phyloP scores from a whole-genome alignment of 108 stramenopile species.

The Nannochloropsis salina region DNA sequence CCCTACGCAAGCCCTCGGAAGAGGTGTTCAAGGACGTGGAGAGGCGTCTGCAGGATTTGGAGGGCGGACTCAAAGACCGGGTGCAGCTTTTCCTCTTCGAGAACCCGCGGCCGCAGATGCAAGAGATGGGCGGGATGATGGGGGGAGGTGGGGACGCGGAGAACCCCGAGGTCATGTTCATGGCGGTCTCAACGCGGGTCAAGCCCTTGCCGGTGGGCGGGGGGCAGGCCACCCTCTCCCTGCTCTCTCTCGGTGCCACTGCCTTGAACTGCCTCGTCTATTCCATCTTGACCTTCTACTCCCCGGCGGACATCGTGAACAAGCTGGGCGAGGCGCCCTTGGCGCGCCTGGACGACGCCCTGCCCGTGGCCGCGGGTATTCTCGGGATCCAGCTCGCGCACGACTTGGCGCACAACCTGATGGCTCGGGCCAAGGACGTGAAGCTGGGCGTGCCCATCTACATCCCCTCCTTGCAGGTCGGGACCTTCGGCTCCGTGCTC shows the following conservation, averaged over 20 bases:
- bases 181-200: background rate
- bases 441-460: conserved; percentile 38
- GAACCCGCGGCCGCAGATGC: conserved; percentile 34
- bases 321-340: background rate
- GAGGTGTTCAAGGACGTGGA: conserved; percentile 18
- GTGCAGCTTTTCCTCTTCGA: conserved; percentile 44
- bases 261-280: conserved; percentile 7
- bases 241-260: background rate
- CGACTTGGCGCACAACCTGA: conserved; percentile 34
- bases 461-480: conserved; percentile 40
- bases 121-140: conserved; percentile 13
- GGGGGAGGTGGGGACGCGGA: background rate
- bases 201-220: background rate
- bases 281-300: background rate
- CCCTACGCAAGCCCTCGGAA: conserved; percentile 28
- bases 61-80: conserved; percentile 33
- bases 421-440: conserved; percentile 24
- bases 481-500: conserved; percentile 35
- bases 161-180: conserved; percentile 17
- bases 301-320: conserved; percentile 9
- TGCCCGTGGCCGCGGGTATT: conserved; percentile 35
- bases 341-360: background rate
- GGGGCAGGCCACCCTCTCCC: background rate
- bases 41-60: background rate
- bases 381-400: conserved; percentile 37